Evolutionary conservation across 1,284 basidiomycete genomes (phyloP), one percentile per base, ranked within the genome.

Genomic region (Vanrija humicola): DNA sequence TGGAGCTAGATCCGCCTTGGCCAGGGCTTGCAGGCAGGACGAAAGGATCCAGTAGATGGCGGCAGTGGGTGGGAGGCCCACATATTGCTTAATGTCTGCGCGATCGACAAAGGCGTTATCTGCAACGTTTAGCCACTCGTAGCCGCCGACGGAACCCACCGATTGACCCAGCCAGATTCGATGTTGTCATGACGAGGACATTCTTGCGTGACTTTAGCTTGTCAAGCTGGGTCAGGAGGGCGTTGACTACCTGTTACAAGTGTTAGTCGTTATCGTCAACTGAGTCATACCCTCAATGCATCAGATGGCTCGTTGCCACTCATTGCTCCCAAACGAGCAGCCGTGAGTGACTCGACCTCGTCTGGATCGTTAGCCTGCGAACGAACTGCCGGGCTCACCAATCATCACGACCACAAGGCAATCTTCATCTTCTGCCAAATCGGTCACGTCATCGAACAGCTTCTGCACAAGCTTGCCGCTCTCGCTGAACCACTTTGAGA

Each of bases 401-500:
- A 99, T 98, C 42, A 99, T 82, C 16, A 99, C 90, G 2, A 97
- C 86, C 0, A 98, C 86, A 68, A 98, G 98, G 7, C 86, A 85
- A 50, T 87, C 84, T 56, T 92, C 88, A 65, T 98, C 93, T 50
- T 94, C 91, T 6, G 81, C 79, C 77, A 98, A 83, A 64, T 94
- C 90, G 47, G 83, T 88, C 46, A 99, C 90, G 55, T 84, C 88
- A 48, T 83, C 84, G 70, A 99, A 99, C 16, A 98, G 80, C 54
- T 88, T 84, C 69, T 98, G 94, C 0, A 99, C 96, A 15, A 99
- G 85, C 77, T 99, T 99, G 26, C 96, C 96, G 0, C 91, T 95
- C 72, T 99, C 96, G 1, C 92, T 96, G 77, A 98, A 99, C 93
- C 93, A 96, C 63, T 91, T 88, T 7, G 90, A 93, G 73, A 97